Base-by-base conservation (phyloP, 164 flowering plant genomes). In the Stephania yunnanensis region DNA sequence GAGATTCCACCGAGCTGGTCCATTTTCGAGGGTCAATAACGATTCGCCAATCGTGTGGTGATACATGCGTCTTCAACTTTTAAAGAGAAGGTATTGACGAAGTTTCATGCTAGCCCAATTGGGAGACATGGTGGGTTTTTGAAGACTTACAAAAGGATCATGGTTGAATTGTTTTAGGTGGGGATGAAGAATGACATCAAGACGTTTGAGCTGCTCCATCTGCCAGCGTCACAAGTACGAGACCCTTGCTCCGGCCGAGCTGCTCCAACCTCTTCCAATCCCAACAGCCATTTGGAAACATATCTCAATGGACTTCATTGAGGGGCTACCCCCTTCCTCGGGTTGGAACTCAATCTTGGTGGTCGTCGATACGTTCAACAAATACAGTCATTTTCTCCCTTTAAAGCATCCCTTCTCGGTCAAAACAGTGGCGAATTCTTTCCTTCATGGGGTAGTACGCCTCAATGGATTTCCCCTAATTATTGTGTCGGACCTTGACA, bases 261-360 rank as follows among this genome's bases (percentile, higher is more conserved):
- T 36, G 4, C 42, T 36, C 12, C 72, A 70, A 10, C 69, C 69
- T 0, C 17, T 67, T 2, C 4, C 69, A 0, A 30, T 29, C 31
- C 69, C 13, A 10, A 10, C 29, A 3, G 30, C 9, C 7, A 22
- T 72, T 20, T 72, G 74, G 74, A 4, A n/a, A 3, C 48, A 72
- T 19, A 13, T 72, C 19, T 58, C 74, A 10, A 72, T 72, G 74
- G 74, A 72, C 68, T 72, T 72, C 30, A 58, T 61, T 1, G 68
- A 72, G 1, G 74, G 42, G 15, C 10, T 58, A 4, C 68, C 74
- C 1, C 25, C 48, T 30, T 58, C 74, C 0, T 2, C 19, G 1
- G 58, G 72, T 6, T n/a, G 48, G 4, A 70, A 4, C 1, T 13
- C 25, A 19, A 70, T 70, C 3, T 15, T 72, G 74, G 74, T 42